Evolutionary conservation across 148 eudicot genomes (phyloP).

Genomic region (Limonium bicolor): DNA sequence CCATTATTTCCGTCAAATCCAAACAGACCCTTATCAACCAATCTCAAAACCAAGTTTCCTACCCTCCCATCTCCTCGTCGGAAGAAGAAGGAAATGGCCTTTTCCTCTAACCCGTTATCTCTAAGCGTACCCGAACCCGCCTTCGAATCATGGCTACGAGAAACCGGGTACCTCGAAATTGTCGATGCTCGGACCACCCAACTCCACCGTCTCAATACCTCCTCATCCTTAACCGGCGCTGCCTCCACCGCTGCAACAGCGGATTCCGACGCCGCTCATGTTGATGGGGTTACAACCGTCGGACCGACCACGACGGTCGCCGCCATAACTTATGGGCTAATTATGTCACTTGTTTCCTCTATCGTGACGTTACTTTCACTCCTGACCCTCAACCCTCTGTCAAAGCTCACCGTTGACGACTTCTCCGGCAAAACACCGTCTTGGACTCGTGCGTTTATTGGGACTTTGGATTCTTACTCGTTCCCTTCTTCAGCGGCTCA

Average conservation of each 20-base stretch:
- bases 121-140: constrained; percentile 66
- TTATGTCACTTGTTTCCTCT: constrained; percentile 25
- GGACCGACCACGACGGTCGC: constrained; percentile 16
- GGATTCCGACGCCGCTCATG: constrained; percentile 9
- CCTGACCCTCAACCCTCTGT: constrained; percentile 56
- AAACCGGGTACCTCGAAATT: constrained; percentile 68
- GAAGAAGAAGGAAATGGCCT: constrained; percentile 35
- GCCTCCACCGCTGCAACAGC: constrained; percentile 6
- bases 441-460: constrained; percentile 55
- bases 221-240: constrained; percentile 13
- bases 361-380: constrained; percentile 44
- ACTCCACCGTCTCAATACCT: constrained; percentile 52
- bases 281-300: background rate
- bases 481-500: constrained; percentile 55
- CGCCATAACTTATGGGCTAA: constrained; percentile 11
- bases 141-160: constrained; percentile 97
- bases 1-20: background rate
- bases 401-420: constrained; percentile 51
- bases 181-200: constrained; percentile 83
- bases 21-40: background rate
- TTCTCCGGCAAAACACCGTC: constrained; percentile 34
- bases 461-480: constrained; percentile 42
- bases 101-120: constrained; percentile 62
- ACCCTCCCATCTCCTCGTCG: background rate
- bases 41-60: background rate